Evolutionary conservation across 179 eudicot species (phyloP).

Genomic region (Heliamphora pulchella): DNA sequence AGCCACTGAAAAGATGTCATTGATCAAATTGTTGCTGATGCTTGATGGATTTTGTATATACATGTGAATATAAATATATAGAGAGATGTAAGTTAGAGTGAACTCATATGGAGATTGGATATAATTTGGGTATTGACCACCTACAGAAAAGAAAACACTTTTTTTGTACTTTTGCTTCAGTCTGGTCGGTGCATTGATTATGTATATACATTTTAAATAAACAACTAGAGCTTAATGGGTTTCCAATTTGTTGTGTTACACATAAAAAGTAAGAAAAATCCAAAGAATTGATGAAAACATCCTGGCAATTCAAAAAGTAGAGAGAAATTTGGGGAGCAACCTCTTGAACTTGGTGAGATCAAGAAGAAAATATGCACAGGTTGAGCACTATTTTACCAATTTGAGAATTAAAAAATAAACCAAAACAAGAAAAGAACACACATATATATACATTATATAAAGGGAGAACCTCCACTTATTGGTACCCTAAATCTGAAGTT

Average conservation of each 20-base stretch:
- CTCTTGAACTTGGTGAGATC: neutral
- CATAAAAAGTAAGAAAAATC: neutral
- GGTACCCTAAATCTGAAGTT: too few species aligned
- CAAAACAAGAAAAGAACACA: neutral
- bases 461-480: too few species aligned
- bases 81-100: neutral
- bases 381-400: neutral
- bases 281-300: neutral
- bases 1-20: slow-evolving; percentile 15
- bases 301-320: neutral
- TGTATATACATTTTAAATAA: neutral
- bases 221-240: neutral
- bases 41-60: neutral
- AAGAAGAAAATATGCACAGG: neutral
- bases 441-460: neutral
- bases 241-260: neutral
- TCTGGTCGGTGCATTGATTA: neutral
- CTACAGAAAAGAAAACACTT: neutral
- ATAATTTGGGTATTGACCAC: neutral
- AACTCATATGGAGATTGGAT: neutral
- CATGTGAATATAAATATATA: neutral
- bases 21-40: neutral
- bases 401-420: neutral
- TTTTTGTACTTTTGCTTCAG: slow-evolving; percentile 3
- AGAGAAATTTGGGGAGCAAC: neutral